phyloP scores from a whole-genome alignment of 768 basidiomycete species.

The Russula virescens region DNA sequence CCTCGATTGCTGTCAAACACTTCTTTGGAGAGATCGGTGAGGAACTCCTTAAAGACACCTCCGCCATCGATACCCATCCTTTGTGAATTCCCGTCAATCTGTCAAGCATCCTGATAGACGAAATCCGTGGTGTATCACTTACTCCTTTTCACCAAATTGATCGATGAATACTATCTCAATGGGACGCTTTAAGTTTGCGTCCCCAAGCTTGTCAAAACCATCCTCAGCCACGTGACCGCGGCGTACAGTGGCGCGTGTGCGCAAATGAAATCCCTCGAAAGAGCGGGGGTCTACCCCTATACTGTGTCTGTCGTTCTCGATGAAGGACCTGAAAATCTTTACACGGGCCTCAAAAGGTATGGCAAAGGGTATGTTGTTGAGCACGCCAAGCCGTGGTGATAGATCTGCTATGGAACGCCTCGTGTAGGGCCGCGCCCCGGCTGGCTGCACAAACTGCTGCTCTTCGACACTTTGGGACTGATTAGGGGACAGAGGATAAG shows the following conservation, averaged over 20 bases:
- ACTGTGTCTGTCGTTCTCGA: constrained; percentile 51
- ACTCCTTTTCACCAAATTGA: constrained; percentile 83
- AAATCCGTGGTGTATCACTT: constrained; percentile 29
- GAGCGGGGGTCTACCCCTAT: constrained; percentile 19
- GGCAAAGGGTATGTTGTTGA: constrained; percentile 94
- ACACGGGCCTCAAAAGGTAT: constrained; percentile 93
- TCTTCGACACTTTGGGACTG: constrained; percentile 55
- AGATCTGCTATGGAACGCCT: constrained; percentile 71
- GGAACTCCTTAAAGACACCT: constrained; percentile 96
- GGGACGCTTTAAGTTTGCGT: constrained; percentile 72
- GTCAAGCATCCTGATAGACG: neutral
- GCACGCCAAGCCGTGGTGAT: constrained; percentile 79
- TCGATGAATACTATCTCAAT: constrained; percentile 92
- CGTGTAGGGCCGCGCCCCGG: constrained; percentile 34
- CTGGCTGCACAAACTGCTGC: constrained; percentile 39
- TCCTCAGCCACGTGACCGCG: constrained; percentile 80
- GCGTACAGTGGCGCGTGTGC: constrained; percentile 48
- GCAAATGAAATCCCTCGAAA: constrained; percentile 18
- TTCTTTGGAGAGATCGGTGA: constrained; percentile 88
- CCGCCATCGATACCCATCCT: constrained; percentile 94
- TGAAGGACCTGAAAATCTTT: constrained; percentile 80
- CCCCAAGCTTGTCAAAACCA: constrained; percentile 79
- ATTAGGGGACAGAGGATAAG: constrained; percentile 5
- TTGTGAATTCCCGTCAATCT: constrained; percentile 17
- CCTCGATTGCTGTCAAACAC: constrained; percentile 94